These are phyloP conservation scores for Coemansia sp. DNA, from an alignment of 192 early-diverging fungal species.

Conservation along the genomic window DNA sequence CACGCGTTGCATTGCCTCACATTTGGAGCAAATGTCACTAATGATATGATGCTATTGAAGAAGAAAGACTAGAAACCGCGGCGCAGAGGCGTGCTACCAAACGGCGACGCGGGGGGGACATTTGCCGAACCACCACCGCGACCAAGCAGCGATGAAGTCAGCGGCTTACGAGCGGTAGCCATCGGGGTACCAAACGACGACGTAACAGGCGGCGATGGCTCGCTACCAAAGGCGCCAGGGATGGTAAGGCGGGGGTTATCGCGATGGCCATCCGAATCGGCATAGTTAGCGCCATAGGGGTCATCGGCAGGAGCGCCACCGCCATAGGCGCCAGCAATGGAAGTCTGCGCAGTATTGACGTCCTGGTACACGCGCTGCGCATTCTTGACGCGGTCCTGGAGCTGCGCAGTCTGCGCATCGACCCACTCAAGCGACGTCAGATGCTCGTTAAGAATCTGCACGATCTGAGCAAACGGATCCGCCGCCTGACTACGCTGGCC, in stretches of 20 bases:
- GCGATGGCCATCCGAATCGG: neutral
- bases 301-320: neutral
- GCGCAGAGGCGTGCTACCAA: slow-evolving; percentile 16
- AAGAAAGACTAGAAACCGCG: slow-evolving; percentile 17
- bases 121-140: neutral
- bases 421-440: slow-evolving; percentile 94
- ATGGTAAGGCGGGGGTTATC: slow-evolving; percentile 11
- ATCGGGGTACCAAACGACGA: slow-evolving; percentile 42
- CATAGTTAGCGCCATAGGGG: neutral
- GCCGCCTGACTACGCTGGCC: slow-evolving; percentile 15
- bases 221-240: slow-evolving; percentile 34
- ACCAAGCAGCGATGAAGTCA: slow-evolving; percentile 3
- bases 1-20: neutral
- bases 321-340: slow-evolving; percentile 11
- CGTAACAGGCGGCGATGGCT: slow-evolving; percentile 28
- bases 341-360: slow-evolving; percentile 29
- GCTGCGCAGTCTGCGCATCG: slow-evolving; percentile 57
- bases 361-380: slow-evolving; percentile 46
- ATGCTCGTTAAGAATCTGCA: slow-evolving; percentile 88
- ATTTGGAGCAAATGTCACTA: neutral
- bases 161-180: slow-evolving; percentile 7
- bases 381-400: slow-evolving; percentile 45
- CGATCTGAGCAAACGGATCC: slow-evolving; percentile 72
- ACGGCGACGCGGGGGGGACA: slow-evolving; percentile 9
- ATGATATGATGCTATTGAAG: neutral